These are phyloP conservation scores for Cladosporium sp. DNA, from an alignment of 2,329 filamentous ascomycete species.

Conservation along the genomic window DNA sequence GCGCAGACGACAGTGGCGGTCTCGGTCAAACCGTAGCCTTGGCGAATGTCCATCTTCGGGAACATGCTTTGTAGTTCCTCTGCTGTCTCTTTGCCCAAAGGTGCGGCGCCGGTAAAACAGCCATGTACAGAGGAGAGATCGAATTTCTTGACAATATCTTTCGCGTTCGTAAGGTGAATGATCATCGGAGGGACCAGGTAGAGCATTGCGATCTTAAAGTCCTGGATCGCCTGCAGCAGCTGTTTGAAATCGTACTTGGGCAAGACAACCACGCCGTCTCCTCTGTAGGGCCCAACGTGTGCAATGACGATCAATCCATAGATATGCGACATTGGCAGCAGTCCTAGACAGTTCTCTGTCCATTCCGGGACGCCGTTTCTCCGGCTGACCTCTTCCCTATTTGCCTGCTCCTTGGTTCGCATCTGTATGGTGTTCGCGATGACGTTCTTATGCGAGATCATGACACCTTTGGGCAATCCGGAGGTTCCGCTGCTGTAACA, in stretches of 20 bases:
- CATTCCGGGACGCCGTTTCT: constrained; percentile 38
- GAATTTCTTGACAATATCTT: constrained; percentile 62
- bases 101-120: constrained; percentile 76
- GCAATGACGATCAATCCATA: constrained; percentile 74
- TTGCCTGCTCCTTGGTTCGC: constrained; percentile 50
- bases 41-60: constrained; percentile 64
- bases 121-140: constrained; percentile 68
- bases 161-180: constrained; percentile 71
- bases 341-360: constrained; percentile 61
- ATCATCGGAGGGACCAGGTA: constrained; percentile 80
- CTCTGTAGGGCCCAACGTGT: constrained; percentile 66
- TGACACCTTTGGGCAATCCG: constrained; percentile 72
- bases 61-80: constrained; percentile 63
- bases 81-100: constrained; percentile 72
- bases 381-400: constrained; percentile 39
- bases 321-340: constrained; percentile 82
- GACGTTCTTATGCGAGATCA: constrained; percentile 78
- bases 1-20: constrained; percentile 69
- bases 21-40: constrained; percentile 75
- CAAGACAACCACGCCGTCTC: constrained; percentile 72
- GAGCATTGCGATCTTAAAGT: constrained; percentile 67
- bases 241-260: constrained; percentile 73
- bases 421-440: constrained; percentile 75
- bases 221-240: constrained; percentile 66
- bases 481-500: constrained; percentile 82